Evolutionary conservation across 495 filamentous ascomycete species (phyloP), one percentile per base, ranked within the genome.

Genomic region (Bathelium albidoporum): DNA sequence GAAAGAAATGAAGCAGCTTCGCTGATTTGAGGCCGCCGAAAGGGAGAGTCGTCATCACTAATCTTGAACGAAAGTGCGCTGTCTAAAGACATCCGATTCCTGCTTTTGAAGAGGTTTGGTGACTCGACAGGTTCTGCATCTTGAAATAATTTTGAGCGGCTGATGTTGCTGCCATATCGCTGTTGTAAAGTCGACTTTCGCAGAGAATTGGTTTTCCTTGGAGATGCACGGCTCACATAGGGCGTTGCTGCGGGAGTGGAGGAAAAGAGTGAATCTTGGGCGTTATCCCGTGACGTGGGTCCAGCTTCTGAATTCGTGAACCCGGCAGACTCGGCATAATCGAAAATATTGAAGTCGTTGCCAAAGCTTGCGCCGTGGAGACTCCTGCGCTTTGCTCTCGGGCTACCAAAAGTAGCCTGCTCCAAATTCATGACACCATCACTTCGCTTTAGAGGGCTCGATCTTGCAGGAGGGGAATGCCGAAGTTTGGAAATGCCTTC

Each of bases 391-490:
- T 97, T 97, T 14, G 89, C 85, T 24, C 90, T 87, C 1, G 92
- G 91, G 67, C 89, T 96, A 39, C 87, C 89, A n/a, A 87, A 78
- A 63, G 80, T 83, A 18, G 84, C 76, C 59, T 87, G 85, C 66
- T 95, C 93, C 16, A 95, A 73, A 69, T 89, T 89, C 88, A 95
- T 94, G 16, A 87, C 87, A 5, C 88, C 87, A 73, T 98, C 94
- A 68, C 85, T 95, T 58, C 95, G 84, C 76, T 97, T 97, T 52
- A 98, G 76, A 0, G 94, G 94, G 71, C 93, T 97, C 32, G 87
- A 85, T 55, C 87, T 85, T 22, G 80, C 73, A 18, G 85, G 76
- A 34, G 80, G 76, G 1, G 66, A 66, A 65, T 68, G 67, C 44
- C 55, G 68, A 44, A 59, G 71, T 65, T 61, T 66, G 60, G 49